Percentiles rank a stretch among this genome's conserved stretches.
phyloP scores from a whole-genome alignment of 2,329 filamentous ascomycete genomes.

The Epichloe sibirici region DNA sequence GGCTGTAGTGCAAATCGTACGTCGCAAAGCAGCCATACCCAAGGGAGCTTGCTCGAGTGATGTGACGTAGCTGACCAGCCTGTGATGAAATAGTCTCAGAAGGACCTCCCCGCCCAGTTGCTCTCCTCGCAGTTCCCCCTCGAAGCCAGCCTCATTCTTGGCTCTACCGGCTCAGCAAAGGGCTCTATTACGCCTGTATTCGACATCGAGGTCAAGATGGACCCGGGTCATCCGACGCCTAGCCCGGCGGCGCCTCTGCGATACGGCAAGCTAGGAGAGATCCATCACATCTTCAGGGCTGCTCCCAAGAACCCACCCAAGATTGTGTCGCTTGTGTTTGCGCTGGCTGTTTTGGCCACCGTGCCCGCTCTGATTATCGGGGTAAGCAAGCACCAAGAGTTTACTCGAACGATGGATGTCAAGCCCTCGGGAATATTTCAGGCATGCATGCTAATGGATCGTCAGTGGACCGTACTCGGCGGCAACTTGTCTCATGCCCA shows the following conservation, averaged over 20 bases:
- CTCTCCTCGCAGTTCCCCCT: conserved; percentile 55
- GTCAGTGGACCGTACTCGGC: conserved; percentile 67
- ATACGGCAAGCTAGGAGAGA: conserved; percentile 74
- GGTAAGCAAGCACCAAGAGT: conserved; percentile 29
- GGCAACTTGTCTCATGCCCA: conserved; percentile 70
- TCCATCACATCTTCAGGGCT: conserved; percentile 78
- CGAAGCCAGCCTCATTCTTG: conserved; percentile 71
- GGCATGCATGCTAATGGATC: conserved; percentile 10
- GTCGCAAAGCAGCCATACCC: conserved; percentile 20
- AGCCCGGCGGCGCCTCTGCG: conserved; percentile 57
- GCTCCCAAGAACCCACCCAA: conserved; percentile 72
- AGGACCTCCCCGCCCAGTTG: conserved; percentile 79
- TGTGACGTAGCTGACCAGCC: neutral
- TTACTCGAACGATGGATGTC: no score
- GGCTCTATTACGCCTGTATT: conserved; percentile 62
- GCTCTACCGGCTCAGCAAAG: conserved; percentile 66
- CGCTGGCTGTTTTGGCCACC: conserved; percentile 57
- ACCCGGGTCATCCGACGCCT: conserved; percentile 47
- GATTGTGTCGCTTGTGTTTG: conserved; percentile 68
- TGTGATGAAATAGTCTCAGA: conserved; percentile 53
- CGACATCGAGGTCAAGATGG: conserved; percentile 53
- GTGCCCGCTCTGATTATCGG: conserved; percentile 60
- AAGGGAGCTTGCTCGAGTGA: neutral
- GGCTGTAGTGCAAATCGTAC: conserved; percentile 71
- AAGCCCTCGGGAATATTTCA: no score